Evolutionary conservation across 306 rosid species (phyloP).

Genomic region (Quercus wislizeni): DNA sequence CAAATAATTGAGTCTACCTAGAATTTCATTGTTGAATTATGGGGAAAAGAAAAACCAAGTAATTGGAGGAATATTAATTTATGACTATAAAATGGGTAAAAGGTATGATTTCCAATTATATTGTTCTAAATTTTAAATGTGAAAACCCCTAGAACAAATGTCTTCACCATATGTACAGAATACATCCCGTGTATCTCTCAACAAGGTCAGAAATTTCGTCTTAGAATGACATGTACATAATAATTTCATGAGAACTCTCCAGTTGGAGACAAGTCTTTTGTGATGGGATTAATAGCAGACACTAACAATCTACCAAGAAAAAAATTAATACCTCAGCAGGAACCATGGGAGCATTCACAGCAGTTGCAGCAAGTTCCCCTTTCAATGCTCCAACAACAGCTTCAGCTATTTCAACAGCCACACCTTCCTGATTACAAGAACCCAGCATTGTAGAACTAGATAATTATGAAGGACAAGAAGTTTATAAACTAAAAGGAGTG

Average conservation of each 20-base stretch:
- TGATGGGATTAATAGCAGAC: not conserved
- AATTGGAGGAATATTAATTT: not conserved
- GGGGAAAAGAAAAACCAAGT: not conserved
- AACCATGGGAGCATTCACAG: slow-evolving; percentile 99
- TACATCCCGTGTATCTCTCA: not conserved
- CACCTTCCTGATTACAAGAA: slow-evolving; percentile 71
- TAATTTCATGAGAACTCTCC: not conserved
- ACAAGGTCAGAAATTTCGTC: not conserved
- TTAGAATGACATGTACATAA: not conserved
- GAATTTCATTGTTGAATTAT: not conserved
- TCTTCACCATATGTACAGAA: not conserved
- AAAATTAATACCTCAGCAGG: slow-evolving; percentile 74
- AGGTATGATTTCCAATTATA: too few relatives aligned
- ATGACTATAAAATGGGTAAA: not conserved
- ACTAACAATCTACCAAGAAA: not conserved
- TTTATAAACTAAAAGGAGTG: not conserved
- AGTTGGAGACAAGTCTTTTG: too few relatives aligned
- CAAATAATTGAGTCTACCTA: not conserved
- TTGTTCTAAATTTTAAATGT: not conserved
- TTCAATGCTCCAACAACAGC: slow-evolving; percentile 92
- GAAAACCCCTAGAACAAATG: not conserved
- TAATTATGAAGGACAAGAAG: not conserved
- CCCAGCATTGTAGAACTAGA: not conserved
- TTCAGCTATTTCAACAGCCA: slow-evolving; percentile 96
- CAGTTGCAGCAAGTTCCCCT: slow-evolving; percentile 98